A percentile compares a stretch with the other conserved stretches of the same genome.
These are phyloP conservation scores for Mayamaea pseudoterrestris DNA, from an alignment of 108 stramenopile genomes.

Conservation along the genomic window DNA sequence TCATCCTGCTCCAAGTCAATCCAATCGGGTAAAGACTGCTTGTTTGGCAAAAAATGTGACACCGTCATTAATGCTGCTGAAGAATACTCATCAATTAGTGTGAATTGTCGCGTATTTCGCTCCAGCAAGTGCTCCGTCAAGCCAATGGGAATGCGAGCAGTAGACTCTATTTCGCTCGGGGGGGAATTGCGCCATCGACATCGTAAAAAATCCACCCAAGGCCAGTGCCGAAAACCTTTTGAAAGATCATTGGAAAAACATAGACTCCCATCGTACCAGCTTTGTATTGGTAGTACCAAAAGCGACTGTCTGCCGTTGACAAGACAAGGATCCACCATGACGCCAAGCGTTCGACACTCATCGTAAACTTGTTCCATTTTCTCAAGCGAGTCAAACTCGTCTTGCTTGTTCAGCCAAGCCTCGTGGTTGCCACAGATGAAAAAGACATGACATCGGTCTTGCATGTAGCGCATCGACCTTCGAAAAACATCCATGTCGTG, in stretches of 20 bases:
- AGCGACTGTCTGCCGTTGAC: conserved; percentile 14
- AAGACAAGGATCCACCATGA: conserved; percentile 16
- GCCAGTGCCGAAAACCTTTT: conserved; percentile 31
- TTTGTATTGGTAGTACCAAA: conserved; percentile 26
- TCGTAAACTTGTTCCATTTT: conserved; percentile 21
- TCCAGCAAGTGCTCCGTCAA: conserved; percentile 20
- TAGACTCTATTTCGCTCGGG: neutral
- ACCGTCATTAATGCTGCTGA: conserved; percentile 24
- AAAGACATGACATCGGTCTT: conserved; percentile 15
- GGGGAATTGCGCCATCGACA: conserved; percentile 25
- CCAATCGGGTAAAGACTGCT: conserved; percentile 49
- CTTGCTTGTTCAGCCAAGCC: conserved; percentile 26
- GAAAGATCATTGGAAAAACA: conserved; percentile 29
- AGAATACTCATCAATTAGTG: neutral
- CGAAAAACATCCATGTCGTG: conserved; percentile 23
- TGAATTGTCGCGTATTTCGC: conserved; percentile 7
- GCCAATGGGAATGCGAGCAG: conserved; percentile 18
- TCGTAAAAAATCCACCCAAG: conserved; percentile 41
- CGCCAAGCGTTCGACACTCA: conserved; percentile 21
- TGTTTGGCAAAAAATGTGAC: conserved; percentile 46
- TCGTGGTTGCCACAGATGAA: conserved; percentile 55
- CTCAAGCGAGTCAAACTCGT: conserved; percentile 9
- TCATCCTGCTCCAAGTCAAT: conserved; percentile 13
- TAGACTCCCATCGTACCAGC: conserved; percentile 48
- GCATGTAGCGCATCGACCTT: conserved; percentile 13